These are phyloP conservation scores for Spathaspora passalidarum DNA, from an alignment of 805 yeast genomes.

Conservation along the genomic window DNA sequence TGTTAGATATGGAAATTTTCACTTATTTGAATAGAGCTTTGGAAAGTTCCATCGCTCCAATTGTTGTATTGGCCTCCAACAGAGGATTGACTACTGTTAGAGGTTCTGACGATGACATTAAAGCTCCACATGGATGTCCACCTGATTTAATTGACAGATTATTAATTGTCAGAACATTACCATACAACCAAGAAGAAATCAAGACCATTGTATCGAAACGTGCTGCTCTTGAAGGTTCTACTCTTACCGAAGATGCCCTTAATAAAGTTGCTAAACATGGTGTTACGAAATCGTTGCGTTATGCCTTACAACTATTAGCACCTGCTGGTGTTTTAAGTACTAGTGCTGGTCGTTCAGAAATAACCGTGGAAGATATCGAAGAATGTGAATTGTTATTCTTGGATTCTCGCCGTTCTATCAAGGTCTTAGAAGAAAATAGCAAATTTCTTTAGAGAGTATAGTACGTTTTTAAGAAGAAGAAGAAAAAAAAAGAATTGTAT, in stretches of 20 bases:
- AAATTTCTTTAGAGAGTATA: slow-evolving; percentile 31
- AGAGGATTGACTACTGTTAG: slow-evolving; percentile 89
- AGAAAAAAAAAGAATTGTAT: not conserved
- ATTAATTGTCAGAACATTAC: slow-evolving; percentile 86
- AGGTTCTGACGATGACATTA: slow-evolving; percentile 77
- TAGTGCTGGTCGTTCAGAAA: slow-evolving; percentile 67
- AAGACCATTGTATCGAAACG: slow-evolving; percentile 78
- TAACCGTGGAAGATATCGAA: slow-evolving; percentile 68
- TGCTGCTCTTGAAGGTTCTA: slow-evolving; percentile 71
- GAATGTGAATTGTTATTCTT: slow-evolving; percentile 81
- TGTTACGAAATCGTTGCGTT: slow-evolving; percentile 75
- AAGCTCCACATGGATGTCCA: slow-evolving; percentile 95
- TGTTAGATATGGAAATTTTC: slow-evolving; percentile 96
- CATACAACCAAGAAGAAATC: slow-evolving; percentile 84
- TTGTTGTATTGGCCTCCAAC: slow-evolving; percentile 93
- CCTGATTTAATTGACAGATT: slow-evolving; percentile 90
- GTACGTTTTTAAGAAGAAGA: not conserved
- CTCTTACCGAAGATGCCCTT: slow-evolving; percentile 65
- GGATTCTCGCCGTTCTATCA: slow-evolving; percentile 80
- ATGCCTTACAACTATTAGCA: slow-evolving; percentile 84
- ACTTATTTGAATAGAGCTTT: slow-evolving; percentile 92
- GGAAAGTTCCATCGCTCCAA: slow-evolving; percentile 88
- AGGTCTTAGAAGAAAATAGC: slow-evolving; percentile 52
- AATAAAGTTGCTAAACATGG: slow-evolving; percentile 74
- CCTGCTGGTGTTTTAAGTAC: slow-evolving; percentile 85